A percentile compares a stretch with the other conserved stretches of the same genome.
phyloP scores from a whole-genome alignment of 345 rosid genomes.

The Microcos paniculata region DNA sequence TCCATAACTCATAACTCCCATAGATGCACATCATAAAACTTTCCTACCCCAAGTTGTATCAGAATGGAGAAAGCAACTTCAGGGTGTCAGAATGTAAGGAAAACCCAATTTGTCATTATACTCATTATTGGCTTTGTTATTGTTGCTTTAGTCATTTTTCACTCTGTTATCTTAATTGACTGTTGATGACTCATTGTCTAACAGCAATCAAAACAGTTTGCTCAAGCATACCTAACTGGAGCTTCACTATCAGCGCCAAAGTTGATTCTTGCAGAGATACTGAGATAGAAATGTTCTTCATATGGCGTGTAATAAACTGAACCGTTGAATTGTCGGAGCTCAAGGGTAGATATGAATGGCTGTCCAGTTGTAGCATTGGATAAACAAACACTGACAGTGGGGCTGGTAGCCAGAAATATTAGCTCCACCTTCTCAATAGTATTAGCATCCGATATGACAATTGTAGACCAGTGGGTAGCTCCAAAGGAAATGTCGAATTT shows the following conservation, averaged over 20 bases:
- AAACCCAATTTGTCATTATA: neutral
- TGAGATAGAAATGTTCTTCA: constrained; percentile 71
- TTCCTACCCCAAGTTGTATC: neutral
- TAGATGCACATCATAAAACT: neutral
- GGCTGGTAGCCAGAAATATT: constrained; percentile 75
- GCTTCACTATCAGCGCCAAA: constrained; percentile 87
- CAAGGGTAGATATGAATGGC: constrained; percentile 97
- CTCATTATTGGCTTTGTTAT: neutral
- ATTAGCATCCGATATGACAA: constrained; percentile 74
- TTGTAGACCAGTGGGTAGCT: constrained; percentile 87
- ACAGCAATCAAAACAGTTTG: constrained; percentile 18
- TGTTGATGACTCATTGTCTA: neutral
- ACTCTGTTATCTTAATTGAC: neutral
- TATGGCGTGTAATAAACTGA: constrained; percentile 61
- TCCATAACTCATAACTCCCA: neutral
- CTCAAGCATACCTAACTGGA: constrained; percentile 64
- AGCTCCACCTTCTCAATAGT: constrained; percentile 72
- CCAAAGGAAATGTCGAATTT: constrained; percentile 91
- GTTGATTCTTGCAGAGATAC: constrained; percentile 87
- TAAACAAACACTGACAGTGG: constrained; percentile 75
- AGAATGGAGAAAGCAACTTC: neutral
- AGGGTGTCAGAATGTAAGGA: neutral
- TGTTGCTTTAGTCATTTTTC: neutral
- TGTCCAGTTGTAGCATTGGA: constrained; percentile 96
- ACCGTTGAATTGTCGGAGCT: constrained; percentile 94